phyloP scores from a whole-genome alignment of 2,329 filamentous ascomycete species.

The Colletotrichum viniferum region DNA sequence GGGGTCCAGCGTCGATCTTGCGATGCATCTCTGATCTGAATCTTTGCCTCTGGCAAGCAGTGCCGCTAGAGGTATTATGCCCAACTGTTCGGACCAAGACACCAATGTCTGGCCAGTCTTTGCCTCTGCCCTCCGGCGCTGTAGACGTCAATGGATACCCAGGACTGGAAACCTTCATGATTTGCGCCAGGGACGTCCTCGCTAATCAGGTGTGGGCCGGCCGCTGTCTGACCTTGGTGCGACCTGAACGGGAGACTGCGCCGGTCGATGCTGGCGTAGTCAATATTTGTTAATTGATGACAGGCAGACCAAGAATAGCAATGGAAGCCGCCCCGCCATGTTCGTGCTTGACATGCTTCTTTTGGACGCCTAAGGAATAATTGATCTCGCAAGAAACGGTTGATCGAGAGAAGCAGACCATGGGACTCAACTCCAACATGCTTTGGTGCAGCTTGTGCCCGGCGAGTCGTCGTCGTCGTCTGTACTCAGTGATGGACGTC shows the following conservation, averaged over 20 bases:
- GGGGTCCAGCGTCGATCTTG: neutral
- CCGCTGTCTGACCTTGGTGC: slow-evolving; percentile 15
- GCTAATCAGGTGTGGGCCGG: slow-evolving; percentile 20
- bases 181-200: slow-evolving; percentile 22
- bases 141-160: neutral
- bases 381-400: neutral
- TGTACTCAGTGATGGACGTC: neutral
- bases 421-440: neutral
- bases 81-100: neutral
- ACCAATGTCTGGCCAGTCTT: neutral
- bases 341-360: slow-evolving; percentile 4
- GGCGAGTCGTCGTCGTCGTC: neutral
- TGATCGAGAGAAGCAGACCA: neutral
- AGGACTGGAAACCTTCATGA: slow-evolving; percentile 6
- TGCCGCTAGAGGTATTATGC: neutral
- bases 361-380: neutral
- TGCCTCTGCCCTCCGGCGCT: neutral
- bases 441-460: neutral
- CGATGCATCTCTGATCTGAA: neutral
- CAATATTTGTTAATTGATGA: slow-evolving; percentile 8
- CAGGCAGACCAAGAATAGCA: slow-evolving; percentile 5
- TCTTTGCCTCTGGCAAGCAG: neutral
- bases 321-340: neutral
- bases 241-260: slow-evolving; percentile 18
- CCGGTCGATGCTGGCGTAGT: neutral